These are phyloP conservation scores for Poterioochromonas sp. DNA, from an alignment of 352 stramenopile genomes.

Conservation along the genomic window DNA sequence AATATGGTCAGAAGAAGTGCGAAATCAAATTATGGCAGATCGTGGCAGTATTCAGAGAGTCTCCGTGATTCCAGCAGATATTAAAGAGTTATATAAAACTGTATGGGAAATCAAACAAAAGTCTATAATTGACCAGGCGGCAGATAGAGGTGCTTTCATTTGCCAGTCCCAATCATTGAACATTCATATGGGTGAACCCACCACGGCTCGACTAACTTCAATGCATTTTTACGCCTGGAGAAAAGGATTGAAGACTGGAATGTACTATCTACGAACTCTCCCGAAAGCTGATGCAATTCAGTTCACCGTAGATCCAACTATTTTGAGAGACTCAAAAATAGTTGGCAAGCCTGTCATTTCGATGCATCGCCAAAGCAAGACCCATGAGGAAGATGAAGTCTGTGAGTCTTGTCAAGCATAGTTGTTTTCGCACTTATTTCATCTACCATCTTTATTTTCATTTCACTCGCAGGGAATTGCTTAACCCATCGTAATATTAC, in stretches of 20 bases:
- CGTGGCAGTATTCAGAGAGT: conserved; percentile 85
- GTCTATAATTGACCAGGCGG: conserved; percentile 90
- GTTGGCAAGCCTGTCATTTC: not conserved
- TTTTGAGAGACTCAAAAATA: conserved; percentile 45
- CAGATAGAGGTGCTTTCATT: conserved; percentile 95
- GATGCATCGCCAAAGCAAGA: not conserved
- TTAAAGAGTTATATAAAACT: conserved; percentile 95
- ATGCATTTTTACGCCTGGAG: conserved; percentile 99
- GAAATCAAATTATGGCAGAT: conserved; percentile 97
- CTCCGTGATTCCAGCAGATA: conserved; percentile 55
- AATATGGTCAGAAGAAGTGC: conserved; percentile 91
- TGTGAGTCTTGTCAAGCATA: conserved; percentile 5
- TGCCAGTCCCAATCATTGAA: conserved; percentile 95
- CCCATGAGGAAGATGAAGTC: not conserved
- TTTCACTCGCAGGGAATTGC: no score
- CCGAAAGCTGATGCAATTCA: conserved; percentile 98
- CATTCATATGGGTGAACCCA: conserved; percentile 97
- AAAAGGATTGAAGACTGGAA: conserved; percentile 97
- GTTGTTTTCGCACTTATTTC: no score
- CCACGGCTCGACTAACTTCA: conserved; percentile 90
- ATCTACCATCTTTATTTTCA: no score
- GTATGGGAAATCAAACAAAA: conserved; percentile 99
- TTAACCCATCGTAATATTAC: no score
- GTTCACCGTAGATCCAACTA: conserved; percentile 95
- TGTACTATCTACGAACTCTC: conserved; percentile 98